A percentile compares a stretch with the other conserved stretches of the same genome.
Conservation (phyloP, 2,329 filamentous ascomycete species). For the Aspergillus sp. region DNA sequence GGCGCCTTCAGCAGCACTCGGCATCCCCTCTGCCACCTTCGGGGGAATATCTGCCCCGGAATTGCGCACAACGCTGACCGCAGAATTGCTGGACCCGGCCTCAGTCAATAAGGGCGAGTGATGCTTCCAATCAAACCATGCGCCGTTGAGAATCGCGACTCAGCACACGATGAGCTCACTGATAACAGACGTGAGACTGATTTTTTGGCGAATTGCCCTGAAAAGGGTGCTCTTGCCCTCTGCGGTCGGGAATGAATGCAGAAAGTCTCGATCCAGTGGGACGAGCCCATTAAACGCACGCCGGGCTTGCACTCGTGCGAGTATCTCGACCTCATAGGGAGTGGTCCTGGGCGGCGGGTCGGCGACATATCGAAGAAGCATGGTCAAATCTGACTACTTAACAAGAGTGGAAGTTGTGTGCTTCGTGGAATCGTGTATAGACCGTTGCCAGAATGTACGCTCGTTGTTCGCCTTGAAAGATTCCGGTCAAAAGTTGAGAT, state of each 20-base stretch:
- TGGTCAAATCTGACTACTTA: conserved; percentile 22
- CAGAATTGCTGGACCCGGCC: conserved; percentile 54
- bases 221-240: conserved; percentile 62
- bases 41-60: conserved; percentile 29
- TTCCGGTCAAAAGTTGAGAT: too few species aligned
- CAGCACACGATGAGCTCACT: conserved; percentile 79
- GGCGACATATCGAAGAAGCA: conserved; percentile 56
- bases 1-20: conserved; percentile 65
- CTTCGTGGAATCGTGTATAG: too few species aligned
- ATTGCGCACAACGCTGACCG: conserved; percentile 36
- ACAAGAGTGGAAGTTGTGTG: too few species aligned
- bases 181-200: conserved; percentile 51
- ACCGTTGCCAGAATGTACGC: too few species aligned
- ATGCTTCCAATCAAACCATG: conserved; percentile 82
- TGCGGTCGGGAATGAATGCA: conserved; percentile 56
- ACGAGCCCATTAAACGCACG: conserved; percentile 52
- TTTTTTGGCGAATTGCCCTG: conserved; percentile 55
- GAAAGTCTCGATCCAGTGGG: conserved; percentile 54
- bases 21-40: conserved; percentile 25
- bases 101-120: conserved; percentile 72
- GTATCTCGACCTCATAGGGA: conserved; percentile 50
- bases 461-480: too few species aligned
- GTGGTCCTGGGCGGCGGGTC: conserved; percentile 50
- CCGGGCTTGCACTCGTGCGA: conserved; percentile 52
- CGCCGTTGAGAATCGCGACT: conserved; percentile 75